Evolutionary conservation across 1,284 basidiomycete genomes (phyloP), one percentile per base, ranked within the genome.

Genomic region (Marasmius sp.): DNA sequence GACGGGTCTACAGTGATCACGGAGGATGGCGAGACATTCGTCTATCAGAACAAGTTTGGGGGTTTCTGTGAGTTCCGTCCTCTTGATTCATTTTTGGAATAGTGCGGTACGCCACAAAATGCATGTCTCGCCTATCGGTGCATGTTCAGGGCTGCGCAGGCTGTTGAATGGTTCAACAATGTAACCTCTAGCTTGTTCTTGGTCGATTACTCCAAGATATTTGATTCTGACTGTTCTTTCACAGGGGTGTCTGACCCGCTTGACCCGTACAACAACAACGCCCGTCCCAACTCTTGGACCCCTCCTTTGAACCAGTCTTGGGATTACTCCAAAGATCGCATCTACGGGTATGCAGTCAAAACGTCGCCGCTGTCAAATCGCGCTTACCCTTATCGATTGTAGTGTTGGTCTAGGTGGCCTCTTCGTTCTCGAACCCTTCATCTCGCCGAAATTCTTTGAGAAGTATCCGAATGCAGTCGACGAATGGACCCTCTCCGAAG

Each of bases 381-480:
- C 49, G 50, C 10, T 45, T 39, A 11, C 49, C 16, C 14, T 20
- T 39, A 38, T 14, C 52, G 9, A 41, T 16, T 48, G n/a, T 57
- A 92, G 77, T 69, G 84, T 89, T 63, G 89, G 89, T 73, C 72
- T 93, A 47, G 92, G 92, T 59, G 91, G 92, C 18, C 79, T 83
- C 61, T 86, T 88, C 72, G 86, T 87, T 7, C 74, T 87, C 37
- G 93, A 95, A 71, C 93, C 93, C 0, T 94, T 94, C 78, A 95
- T 94, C 74, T 76, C 82, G 0, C 93, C 94, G 1, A 80, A 82
- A 16, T 80, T 94, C 37, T 97, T 85, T 77, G 88, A 97, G 72
- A 82, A 82, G 61, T 89, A 89, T 69, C 79, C 85, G 37, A 79
- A 71, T 18, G 76, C 84, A 7, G 75, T 85, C 33, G 93, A 95